phyloP scores from a whole-genome alignment of 75 land plant species.

The Pseudotsuga menziesii region DNA sequence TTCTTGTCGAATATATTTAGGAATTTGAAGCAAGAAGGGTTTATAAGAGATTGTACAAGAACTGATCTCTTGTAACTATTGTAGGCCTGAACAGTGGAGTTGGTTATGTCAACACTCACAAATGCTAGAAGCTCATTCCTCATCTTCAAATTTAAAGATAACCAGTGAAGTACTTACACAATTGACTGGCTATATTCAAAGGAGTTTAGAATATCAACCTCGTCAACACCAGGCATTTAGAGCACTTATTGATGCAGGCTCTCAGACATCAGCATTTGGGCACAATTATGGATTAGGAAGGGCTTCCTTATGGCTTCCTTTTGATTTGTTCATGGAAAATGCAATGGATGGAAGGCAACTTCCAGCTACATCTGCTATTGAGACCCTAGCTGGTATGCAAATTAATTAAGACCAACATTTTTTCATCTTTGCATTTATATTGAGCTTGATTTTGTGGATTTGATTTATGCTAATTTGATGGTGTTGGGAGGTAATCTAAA shows the following conservation, averaged over 20 bases:
- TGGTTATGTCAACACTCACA: conserved; percentile 37
- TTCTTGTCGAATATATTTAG: not conserved
- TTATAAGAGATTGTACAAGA: not conserved
- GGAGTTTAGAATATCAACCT: conserved; percentile 36
- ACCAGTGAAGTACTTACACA: conserved; percentile 42
- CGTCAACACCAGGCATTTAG: conserved; percentile 28
- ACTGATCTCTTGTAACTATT: not conserved
- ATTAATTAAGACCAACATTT: not conserved
- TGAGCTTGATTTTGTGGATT: no score
- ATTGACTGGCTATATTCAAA: conserved; percentile 29
- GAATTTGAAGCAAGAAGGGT: not conserved
- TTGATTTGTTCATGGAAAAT: conserved; percentile 82
- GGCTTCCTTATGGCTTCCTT: conserved; percentile 79
- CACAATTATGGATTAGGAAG: conserved; percentile 48
- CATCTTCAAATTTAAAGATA: conserved; percentile 36
- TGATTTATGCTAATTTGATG: not conserved
- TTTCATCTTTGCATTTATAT: not conserved
- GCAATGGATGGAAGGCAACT: conserved; percentile 68
- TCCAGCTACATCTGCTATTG: conserved; percentile 60
- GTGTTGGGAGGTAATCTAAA: not conserved
- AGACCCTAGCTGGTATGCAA: conserved; percentile 60
- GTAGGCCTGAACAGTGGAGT: conserved; percentile 70
- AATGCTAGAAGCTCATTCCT: conserved; percentile 51
- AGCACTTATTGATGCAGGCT: conserved; percentile 35
- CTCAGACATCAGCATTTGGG: conserved; percentile 37